A percentile compares a stretch with the other conserved stretches of the same genome.
Evolutionary conservation across 305 asterid genomes (phyloP).

Genomic region (Solanum chacoense): DNA sequence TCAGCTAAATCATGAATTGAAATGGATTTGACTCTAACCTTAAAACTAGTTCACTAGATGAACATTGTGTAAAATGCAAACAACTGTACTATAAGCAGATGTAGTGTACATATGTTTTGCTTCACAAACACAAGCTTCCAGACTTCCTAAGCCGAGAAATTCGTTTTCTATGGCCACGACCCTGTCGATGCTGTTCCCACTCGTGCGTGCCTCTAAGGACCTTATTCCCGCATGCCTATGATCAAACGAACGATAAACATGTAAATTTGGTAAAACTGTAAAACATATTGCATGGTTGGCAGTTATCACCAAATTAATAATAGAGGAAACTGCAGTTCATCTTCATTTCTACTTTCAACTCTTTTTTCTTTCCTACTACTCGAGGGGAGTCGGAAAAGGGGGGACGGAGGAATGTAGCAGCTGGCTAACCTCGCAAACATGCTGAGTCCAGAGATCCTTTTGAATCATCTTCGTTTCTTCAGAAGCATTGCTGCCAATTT

Average conservation of each 20-base stretch:
- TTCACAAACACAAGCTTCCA: slow-evolving; percentile 5
- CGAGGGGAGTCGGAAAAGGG: background rate
- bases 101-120: background rate
- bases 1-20: background rate
- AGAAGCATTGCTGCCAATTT: slow-evolving; percentile 9
- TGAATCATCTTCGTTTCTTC: slow-evolving; percentile 20
- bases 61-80: background rate
- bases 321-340: background rate
- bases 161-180: slow-evolving; percentile 76
- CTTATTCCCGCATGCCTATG: slow-evolving; percentile 72
- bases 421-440: slow-evolving; percentile 53
- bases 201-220: slow-evolving; percentile 88
- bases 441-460: slow-evolving; percentile 74
- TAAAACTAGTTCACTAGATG: background rate
- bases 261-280: background rate
- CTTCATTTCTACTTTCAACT: background rate
- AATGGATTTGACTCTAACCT: background rate
- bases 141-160: slow-evolving; percentile 40
- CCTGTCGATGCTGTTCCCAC: slow-evolving; percentile 82
- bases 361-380: background rate
- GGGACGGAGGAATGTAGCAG: background rate
- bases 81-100: background rate
- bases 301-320: background rate
- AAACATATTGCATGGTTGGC: background rate
- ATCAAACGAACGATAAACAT: background rate